Evolutionary conservation across 768 basidiomycete genomes (phyloP).

Genomic region (Lentinula detonsa): DNA sequence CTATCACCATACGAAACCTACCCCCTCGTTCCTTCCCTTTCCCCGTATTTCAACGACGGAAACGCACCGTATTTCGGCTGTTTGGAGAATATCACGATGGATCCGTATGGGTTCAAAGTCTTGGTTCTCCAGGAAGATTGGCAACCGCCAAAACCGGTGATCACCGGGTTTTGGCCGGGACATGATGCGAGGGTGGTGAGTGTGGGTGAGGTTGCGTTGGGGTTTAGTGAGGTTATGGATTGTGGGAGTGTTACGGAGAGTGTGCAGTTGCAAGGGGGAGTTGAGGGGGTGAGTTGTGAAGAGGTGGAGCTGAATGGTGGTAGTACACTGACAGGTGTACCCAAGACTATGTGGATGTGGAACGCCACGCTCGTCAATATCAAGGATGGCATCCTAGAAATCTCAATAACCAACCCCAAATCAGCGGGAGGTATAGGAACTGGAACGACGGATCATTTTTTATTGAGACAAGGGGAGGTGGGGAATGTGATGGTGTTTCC

Average conservation of each 20-base stretch:
- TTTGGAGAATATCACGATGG: conserved; percentile 56
- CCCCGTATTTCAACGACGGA: conserved; percentile 55
- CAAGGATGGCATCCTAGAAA: conserved; percentile 77
- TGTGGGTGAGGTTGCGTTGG: conserved; percentile 49
- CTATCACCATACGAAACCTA: conserved; percentile 83
- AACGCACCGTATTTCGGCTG: conserved; percentile 71
- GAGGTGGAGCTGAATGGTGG: too few species aligned
- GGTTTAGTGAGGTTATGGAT: conserved; percentile 76
- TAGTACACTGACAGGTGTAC: conserved; percentile 40
- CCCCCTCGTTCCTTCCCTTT: conserved; percentile 57
- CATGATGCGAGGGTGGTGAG: conserved; percentile 63
- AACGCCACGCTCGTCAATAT: conserved; percentile 67
- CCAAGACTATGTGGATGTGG: conserved; percentile 66
- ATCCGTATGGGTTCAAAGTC: conserved; percentile 76
- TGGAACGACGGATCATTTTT: conserved; percentile 66
- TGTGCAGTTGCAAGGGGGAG: too few species aligned
- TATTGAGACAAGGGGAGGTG: conserved; percentile 72
- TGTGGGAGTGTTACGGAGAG: conserved; percentile 56
- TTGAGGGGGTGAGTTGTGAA: too few species aligned
- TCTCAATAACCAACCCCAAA: conserved; percentile 44
- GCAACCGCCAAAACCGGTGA: conserved; percentile 61
- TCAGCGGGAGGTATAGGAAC: conserved; percentile 6
- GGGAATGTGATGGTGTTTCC: conserved; percentile 88
- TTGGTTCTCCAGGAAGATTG: conserved; percentile 67
- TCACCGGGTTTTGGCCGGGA: conserved; percentile 80